Evolutionary conservation across 1,139 yeast species (phyloP), one percentile per base, ranked within the genome.

Genomic region (Debaryomyces fabryi): DNA sequence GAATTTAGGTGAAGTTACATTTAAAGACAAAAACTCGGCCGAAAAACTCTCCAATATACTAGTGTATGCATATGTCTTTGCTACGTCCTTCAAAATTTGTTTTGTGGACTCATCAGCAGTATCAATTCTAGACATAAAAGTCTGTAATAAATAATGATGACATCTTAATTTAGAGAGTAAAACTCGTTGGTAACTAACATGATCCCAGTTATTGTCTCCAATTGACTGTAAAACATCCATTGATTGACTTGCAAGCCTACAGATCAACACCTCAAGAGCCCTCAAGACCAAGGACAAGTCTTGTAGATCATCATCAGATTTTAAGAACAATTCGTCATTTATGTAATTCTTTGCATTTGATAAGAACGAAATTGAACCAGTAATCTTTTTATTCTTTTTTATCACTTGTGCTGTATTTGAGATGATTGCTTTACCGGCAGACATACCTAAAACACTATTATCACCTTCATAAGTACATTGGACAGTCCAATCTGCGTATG

Each of bases 41-140:
- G 91, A 79, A 68, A 85, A 89, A 53, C 80, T 81, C 62, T 90
- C 96, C 62, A 74, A 69, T 55, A 90, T 79, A 54, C 87, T 80
- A 62, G 87, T 76, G 45, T 88, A 72, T 2, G 90, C 86, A 65
- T 85, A 88, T 52, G 88, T 68, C 57, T 61, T 62, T 43, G 69
- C 72, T 60, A 69, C 60, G 44, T 62, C 56, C 41, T 56, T 58
- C 62, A 72, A 67, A 52, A 61, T 63, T 45, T 70, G 67, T 29
- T 56, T 58, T 39, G 62, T 45, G 13, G 58, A 52, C 44, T 51
- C 45, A 39, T 60, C 58, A 48, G 58, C 56, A n/a, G 58, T 42
- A 13, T 69, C 63, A 45, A 73, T 52, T 58, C 70, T 68, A 35
- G 48, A 52, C 42, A 76, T 62, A 71, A 73, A 79, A 42, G 74